These are phyloP conservation scores for Phytopythium aichiense DNA, from an alignment of 352 stramenopile genomes.

Conservation along the genomic window DNA sequence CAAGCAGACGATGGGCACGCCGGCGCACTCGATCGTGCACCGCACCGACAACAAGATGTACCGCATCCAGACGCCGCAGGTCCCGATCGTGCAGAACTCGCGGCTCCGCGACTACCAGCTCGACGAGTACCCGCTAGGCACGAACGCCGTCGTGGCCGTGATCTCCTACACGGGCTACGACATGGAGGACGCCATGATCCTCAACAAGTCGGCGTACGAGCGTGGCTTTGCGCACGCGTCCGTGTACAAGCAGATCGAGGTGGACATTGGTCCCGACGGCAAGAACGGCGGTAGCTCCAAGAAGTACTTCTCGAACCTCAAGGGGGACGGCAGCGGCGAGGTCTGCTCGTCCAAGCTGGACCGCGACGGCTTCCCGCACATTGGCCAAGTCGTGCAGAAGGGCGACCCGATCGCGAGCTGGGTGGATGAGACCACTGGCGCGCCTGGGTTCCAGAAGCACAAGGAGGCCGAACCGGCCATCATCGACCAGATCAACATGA, in stretches of 20 bases:
- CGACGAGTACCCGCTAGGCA: conserved; percentile 98
- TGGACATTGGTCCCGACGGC: conserved; percentile 81
- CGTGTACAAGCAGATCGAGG: conserved; percentile 98
- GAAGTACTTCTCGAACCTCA: conserved; percentile 92
- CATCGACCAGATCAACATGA: conserved; percentile 94
- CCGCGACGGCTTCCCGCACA: conserved; percentile 95
- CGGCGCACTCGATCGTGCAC: conserved; percentile 95
- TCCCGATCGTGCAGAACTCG: conserved; percentile 97
- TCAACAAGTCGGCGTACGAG: conserved; percentile 99
- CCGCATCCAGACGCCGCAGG: conserved; percentile 97
- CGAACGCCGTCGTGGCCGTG: conserved; percentile 99
- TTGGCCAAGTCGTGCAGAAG: conserved; percentile 94
- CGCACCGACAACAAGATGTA: conserved; percentile 99
- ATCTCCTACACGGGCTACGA: conserved; percentile 98
- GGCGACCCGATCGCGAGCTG: conserved; percentile 96
- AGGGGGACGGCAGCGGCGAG: conserved; percentile 62
- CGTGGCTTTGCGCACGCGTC: conserved; percentile 96
- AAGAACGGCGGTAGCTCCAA: conserved; percentile 77
- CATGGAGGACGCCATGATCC: conserved; percentile 99
- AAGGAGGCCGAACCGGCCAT: conserved; percentile 98
- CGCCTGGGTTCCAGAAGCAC: conserved; percentile 92
- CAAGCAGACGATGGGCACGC: conserved; percentile 99
- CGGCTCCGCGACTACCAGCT: conserved; percentile 96
- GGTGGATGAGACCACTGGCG: conserved; percentile 93
- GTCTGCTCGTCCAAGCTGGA: conserved; percentile 86